Conservation (phyloP, 768 basidiomycete genomes). For the Phaeolepiota aurea region DNA sequence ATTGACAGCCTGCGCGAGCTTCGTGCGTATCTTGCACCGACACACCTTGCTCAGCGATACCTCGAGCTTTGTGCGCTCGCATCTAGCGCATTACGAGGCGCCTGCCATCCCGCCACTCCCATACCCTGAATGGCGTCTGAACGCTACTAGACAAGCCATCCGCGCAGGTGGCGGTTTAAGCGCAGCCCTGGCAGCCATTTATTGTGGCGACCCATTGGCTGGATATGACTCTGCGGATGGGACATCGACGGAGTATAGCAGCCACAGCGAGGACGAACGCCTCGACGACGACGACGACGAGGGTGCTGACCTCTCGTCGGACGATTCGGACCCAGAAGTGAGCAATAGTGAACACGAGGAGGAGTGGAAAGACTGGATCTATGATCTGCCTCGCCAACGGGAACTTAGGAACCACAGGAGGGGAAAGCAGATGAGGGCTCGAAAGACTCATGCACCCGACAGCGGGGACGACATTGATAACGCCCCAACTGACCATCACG, state of each 20-base stretch:
- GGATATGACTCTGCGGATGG: no score
- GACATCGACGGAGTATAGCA: no score
- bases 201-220: no score
- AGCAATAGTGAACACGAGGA: slow-evolving; percentile 39
- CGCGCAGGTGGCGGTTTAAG: slow-evolving; percentile 52
- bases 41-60: no score
- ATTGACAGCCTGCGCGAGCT: slow-evolving; percentile 40
- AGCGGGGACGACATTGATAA: no score
- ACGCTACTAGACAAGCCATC: slow-evolving; percentile 40
- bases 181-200: slow-evolving; percentile 44
- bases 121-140: slow-evolving; percentile 62
- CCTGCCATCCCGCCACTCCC: no score
- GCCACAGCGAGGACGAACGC: neutral
- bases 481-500: no score
- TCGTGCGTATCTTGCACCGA: slow-evolving; percentile 49
- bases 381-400: slow-evolving; percentile 38
- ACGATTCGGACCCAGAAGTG: slow-evolving; percentile 15
- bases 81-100: no score
- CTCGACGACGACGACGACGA: slow-evolving; percentile 7
- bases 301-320: slow-evolving; percentile 9
- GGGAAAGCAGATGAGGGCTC: no score
- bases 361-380: slow-evolving; percentile 65
- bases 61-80: no score
- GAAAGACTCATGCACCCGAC: no score
- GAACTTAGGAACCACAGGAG: no score